Conservation (phyloP, 2,329 filamentous ascomycete genomes). For the Verticillium isaacii region DNA sequence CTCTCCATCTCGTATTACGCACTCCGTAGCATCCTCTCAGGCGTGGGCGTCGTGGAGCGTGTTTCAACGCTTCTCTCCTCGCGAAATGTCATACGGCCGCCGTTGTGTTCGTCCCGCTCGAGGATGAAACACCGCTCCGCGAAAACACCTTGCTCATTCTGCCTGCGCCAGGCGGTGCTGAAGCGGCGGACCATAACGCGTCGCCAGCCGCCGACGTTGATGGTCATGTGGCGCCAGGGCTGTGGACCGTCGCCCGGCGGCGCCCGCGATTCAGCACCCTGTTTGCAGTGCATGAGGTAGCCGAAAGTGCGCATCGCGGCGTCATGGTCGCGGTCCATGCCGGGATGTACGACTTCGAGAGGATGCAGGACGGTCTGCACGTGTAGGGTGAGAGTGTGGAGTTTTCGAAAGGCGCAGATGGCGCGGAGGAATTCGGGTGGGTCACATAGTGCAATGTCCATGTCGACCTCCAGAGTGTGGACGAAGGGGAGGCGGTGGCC, state of each 20-base stretch:
- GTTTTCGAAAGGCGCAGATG: constrained; percentile 30
- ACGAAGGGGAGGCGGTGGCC: constrained; percentile 25
- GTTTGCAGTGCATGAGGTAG: constrained; percentile 24
- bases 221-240: constrained; percentile 34
- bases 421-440: constrained; percentile 29
- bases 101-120: constrained; percentile 15
- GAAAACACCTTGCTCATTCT: constrained; percentile 35
- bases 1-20: background rate
- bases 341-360: constrained; percentile 18
- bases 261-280: constrained; percentile 1
- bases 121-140: constrained; percentile 43
- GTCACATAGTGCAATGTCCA: constrained; percentile 34
- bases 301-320: constrained; percentile 27
- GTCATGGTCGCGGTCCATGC: constrained; percentile 31
- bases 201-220: constrained; percentile 45
- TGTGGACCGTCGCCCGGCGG: background rate
- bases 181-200: constrained; percentile 38
- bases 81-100: constrained; percentile 8
- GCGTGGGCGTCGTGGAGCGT: constrained; percentile 12
- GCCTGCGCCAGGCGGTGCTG: constrained; percentile 32
- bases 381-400: constrained; percentile 37
- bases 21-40: constrained; percentile 5
- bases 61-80: constrained; percentile 12
- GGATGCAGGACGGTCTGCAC: constrained; percentile 36
- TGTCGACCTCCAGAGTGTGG: constrained; percentile 40